phyloP scores from a whole-genome alignment of 176 grass and related monocot genomes.

The Triticum dicoccoides region DNA sequence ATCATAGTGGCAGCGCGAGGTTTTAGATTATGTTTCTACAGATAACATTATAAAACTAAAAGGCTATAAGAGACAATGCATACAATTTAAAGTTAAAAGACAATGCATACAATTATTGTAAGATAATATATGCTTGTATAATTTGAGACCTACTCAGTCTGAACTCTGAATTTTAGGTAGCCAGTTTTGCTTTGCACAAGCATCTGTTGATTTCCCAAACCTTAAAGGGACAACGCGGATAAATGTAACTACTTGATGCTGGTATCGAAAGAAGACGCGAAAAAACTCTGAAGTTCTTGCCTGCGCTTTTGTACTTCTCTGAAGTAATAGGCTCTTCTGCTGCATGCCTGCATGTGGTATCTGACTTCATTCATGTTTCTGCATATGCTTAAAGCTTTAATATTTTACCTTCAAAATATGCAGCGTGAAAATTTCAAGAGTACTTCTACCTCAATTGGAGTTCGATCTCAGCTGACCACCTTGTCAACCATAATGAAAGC shows the following conservation, averaged over 20 bases:
- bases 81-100: neutral
- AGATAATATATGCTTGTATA: neutral
- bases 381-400: constrained; percentile 9
- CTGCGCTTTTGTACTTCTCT: too few relatives aligned
- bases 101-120: too few relatives aligned
- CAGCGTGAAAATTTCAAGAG: constrained; percentile 89
- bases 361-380: constrained; percentile 22
- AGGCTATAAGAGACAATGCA: neutral
- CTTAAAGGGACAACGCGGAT: neutral
- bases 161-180: neutral
- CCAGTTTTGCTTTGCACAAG: neutral
- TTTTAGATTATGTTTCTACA: neutral
- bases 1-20: too few relatives aligned
- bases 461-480: constrained; percentile 73
- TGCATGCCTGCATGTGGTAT: neutral
- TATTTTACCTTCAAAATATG: constrained; percentile 39
- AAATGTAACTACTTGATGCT: constrained; percentile 12
- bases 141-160: neutral
- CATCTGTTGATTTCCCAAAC: neutral
- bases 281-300: neutral
- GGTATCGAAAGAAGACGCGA: neutral
- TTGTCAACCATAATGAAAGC: constrained; percentile 81
- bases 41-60: neutral
- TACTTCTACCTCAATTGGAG: constrained; percentile 89
- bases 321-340: neutral